Percentiles rank a stretch among this genome's conserved stretches.
Evolutionary conservation across 1,284 basidiomycete species (phyloP).

Genomic region (Microbotryum scabiosae): DNA sequence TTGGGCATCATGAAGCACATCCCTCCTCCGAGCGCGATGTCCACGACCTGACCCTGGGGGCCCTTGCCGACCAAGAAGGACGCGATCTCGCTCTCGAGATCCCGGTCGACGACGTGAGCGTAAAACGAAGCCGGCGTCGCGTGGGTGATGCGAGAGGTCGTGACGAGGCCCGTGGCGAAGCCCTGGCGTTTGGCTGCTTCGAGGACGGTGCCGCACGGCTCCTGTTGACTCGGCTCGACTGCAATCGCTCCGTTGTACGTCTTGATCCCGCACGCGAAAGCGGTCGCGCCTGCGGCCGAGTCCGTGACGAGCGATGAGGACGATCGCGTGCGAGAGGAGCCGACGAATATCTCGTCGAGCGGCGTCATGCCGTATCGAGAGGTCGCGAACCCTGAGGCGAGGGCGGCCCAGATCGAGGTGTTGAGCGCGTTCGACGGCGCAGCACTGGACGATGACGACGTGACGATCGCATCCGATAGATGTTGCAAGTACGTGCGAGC

Average conservation of each 20-base stretch:
- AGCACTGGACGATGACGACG: conserved; percentile 1
- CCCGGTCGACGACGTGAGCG: conserved; percentile 37
- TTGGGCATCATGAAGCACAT: conserved; percentile 40
- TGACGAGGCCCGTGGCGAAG: conserved; percentile 39
- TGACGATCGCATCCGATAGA: conserved; percentile 26
- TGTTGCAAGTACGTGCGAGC: conserved; percentile 37
- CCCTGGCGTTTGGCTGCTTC: conserved; percentile 41
- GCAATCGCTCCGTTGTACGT: conserved; percentile 42
- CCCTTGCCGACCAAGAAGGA: conserved; percentile 28
- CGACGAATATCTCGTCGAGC: conserved; percentile 39
- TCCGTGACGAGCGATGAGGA: conserved; percentile 40
- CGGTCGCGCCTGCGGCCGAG: conserved; percentile 41
- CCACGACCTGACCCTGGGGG: conserved; percentile 29
- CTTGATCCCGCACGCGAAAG: conserved; percentile 39
- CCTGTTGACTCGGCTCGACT: conserved; percentile 33
- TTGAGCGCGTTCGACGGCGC: conserved; percentile 6
- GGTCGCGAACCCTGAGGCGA: conserved; percentile 10
- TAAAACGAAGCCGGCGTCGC: conserved; percentile 41
- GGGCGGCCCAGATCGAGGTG: conserved; percentile 7
- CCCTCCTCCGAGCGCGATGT: conserved; percentile 42
- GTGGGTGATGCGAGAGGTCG: conserved; percentile 37
- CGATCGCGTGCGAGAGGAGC: conserved; percentile 36
- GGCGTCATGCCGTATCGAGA: conserved; percentile 26
- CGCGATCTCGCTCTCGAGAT: conserved; percentile 31
- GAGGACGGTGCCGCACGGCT: conserved; percentile 40